Base-by-base conservation (phyloP, 495 filamentous ascomycete genomes). In the Talaromyces stipitatus region DNA sequence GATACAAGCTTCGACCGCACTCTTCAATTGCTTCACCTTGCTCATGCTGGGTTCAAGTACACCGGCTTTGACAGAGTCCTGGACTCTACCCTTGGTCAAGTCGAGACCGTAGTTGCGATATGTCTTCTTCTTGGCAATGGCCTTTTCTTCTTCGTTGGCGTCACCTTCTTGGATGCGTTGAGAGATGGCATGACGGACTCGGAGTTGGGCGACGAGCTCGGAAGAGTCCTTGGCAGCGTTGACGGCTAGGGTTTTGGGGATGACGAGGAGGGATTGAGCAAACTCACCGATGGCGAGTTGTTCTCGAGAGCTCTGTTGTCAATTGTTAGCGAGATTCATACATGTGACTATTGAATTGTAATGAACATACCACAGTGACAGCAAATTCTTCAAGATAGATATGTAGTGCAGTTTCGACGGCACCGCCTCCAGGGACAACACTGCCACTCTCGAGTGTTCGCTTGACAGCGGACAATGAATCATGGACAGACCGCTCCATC, bases 321-420 rank as follows among this genome's bases (percentile, higher is more conserved):
- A 43, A 30, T n/a, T n/a, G 53, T 56, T 57, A 33, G 36, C n/a
- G 0, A 27, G 14, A 33, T 50, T 41, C n/a, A n/a, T n/a, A n/a
- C n/a, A n/a, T n/a, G n/a, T 45, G 26, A 36, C n/a, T 8, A 29
- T 54, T 24, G 41, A 5, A 3, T 47, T 24, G 12, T 3, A 30
- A 27, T 29, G 16, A 16, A 78, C 82, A 59, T 81, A 85, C 84
- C 55, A 99, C 91, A 55, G 94, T 96, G 63, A 92, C 92, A n/a
- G 94, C 94, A 74, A 95, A 97, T 72, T 99, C 95, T 78, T 99
- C 94, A 29, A 99, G 82, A 75, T 97, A 97, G 69, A 99, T 99
- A 75, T 96, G 94, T 55, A 99, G 80, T 24, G 94, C 94, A n/a
- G 94, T 97, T 78, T 99, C 94, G 18, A 96, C 95, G 11, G 94